These are phyloP conservation scores for Pyrrhoderma noxium DNA, from an alignment of 1,284 basidiomycete genomes.

Conservation along the genomic window DNA sequence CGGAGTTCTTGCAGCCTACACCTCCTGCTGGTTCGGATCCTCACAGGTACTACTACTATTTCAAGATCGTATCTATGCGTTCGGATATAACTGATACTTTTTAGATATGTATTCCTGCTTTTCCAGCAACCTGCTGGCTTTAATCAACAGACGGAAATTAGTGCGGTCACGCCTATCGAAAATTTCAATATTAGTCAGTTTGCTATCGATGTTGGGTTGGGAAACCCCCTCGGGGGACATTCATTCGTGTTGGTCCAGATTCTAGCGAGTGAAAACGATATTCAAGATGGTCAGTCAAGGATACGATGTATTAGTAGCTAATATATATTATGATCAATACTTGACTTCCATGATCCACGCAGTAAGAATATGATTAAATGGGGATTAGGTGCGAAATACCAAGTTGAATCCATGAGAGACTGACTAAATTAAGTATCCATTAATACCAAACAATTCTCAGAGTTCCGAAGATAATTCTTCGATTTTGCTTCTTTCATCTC, in stretches of 20 bases:
- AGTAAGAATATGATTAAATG: too few relatives aligned
- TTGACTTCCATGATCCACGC: too few relatives aligned
- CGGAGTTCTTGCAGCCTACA: slow-evolving; percentile 39
- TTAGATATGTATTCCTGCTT: slow-evolving; percentile 41
- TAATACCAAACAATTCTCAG: too few relatives aligned
- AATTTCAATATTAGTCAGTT: slow-evolving; percentile 42
- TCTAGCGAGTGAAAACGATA: slow-evolving; percentile 12
- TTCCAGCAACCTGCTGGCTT: slow-evolving; percentile 41
- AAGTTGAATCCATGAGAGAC: too few relatives aligned
- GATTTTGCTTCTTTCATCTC: too few relatives aligned
- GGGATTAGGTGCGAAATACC: too few relatives aligned
- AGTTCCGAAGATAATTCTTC: too few relatives aligned
- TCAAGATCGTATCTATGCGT: not conserved
- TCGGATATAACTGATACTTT: not conserved
- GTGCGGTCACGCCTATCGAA: slow-evolving; percentile 30
- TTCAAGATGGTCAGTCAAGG: not conserved
- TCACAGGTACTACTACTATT: slow-evolving; percentile 35
- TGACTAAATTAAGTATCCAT: too few relatives aligned
- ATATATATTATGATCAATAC: too few relatives aligned
- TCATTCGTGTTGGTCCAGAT: slow-evolving; percentile 40
- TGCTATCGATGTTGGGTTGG: slow-evolving; percentile 35
- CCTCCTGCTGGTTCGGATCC: slow-evolving; percentile 46
- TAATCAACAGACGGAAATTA: slow-evolving; percentile 34
- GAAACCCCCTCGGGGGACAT: slow-evolving; percentile 43
- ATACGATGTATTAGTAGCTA: too few relatives aligned